These are phyloP conservation scores for Tulasnella sp. DNA, from an alignment of 768 basidiomycete species.

Conservation along the genomic window DNA sequence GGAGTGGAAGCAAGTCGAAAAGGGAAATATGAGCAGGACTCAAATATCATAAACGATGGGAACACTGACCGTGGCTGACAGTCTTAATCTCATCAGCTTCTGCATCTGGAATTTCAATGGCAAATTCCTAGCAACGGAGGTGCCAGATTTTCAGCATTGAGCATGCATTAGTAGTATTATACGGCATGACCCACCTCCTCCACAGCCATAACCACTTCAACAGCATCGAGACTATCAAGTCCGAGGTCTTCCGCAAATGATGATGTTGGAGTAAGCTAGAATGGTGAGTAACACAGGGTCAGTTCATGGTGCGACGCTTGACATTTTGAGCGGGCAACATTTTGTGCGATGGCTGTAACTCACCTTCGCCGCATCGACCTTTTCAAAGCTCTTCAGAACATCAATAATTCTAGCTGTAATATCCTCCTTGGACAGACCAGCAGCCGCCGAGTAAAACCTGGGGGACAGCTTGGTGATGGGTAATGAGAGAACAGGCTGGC, in stretches of 20 bases:
- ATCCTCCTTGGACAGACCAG: conserved; percentile 51
- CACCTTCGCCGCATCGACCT: conserved; percentile 69
- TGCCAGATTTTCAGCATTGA: neutral
- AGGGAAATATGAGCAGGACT: neutral
- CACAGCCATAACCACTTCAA: conserved; percentile 98
- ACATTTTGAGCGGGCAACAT: neutral
- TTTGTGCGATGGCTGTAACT: conserved; percentile 22
- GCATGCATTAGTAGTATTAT: neutral
- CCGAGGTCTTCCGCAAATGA: conserved; percentile 76
- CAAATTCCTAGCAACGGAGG: conserved; percentile 65
- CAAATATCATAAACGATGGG: neutral
- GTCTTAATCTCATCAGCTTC: conserved; percentile 94
- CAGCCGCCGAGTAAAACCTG: conserved; percentile 48
- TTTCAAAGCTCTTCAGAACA: conserved; percentile 81
- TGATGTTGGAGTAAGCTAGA: conserved; percentile 53
- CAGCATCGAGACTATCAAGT: conserved; percentile 90
- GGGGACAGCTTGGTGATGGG: neutral
- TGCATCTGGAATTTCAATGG: conserved; percentile 93
- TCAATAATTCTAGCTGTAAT: conserved; percentile 71
- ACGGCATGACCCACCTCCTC: conserved; percentile 54
- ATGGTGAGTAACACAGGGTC: neutral
- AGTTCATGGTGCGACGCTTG: conserved; percentile 11
- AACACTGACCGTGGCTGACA: conserved; percentile 68
- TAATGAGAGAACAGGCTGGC: neutral
- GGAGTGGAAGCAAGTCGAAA: conserved; percentile 1